Base-by-base conservation (phyloP, 1,139 yeast species). In the Geotrichum carabidarum region DNA sequence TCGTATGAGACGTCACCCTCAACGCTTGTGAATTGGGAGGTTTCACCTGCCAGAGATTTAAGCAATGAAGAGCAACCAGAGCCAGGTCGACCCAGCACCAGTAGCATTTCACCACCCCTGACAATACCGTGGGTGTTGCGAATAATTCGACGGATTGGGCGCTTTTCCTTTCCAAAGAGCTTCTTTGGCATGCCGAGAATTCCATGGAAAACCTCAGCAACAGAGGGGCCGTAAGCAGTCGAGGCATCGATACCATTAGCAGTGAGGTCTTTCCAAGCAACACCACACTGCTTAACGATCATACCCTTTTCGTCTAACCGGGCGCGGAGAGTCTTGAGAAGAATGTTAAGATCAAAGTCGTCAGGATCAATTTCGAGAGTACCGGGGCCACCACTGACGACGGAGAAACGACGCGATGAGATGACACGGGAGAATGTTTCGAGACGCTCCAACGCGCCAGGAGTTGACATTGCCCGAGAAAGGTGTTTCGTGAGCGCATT, bases 31-130 rank as follows among this genome's bases (percentile, higher is more conserved):
- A 74, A 71, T 44, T 70, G 72, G 17, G 66, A 65, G 15, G 70
- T 72, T 61, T 78, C 79, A 59, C 83, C 84, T 54, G 82, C 75
- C 48, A 80, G 59, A 32, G 81, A 71, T 63, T 79, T 79, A 61
- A 81, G 70, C 37, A 81, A 71, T 14, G 84, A 75, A 1, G 84
- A 74, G 64, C 85, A 81, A 57, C 85, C 85, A 18, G 84, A 79
- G 55, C 85, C 85, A 4, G 85, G 85, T 62, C 83, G 74, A 55
- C 85, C 86, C 52, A 81, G 72, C 1, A 80, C 83, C 60, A 80
- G 70, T 42, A 79, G 72, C 78, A 80, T 76, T 64, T 80, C 84
- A 58, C 84, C 84, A 11, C 79, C 51, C 35, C 53, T 51, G n/a
- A 60, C 58, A 31, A 59, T 42, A 7, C 61, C 63, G 30, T 57